Conservation (phyloP, 2,329 filamentous ascomycete species). For the Monilinia aucupariae region DNA sequence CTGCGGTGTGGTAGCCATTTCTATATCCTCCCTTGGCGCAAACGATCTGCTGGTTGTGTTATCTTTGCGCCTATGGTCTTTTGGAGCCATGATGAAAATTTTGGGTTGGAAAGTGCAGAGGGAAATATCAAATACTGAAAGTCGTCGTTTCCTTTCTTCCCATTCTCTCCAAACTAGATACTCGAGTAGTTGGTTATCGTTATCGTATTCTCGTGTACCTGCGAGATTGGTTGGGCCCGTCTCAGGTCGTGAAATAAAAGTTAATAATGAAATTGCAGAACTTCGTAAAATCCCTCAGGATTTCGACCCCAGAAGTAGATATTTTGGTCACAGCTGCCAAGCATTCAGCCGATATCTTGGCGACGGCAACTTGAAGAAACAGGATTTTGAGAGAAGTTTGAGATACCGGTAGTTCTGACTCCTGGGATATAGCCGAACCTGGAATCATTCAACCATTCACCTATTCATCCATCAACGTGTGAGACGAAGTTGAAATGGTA, state of each 20-base stretch:
- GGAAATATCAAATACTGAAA: not conserved
- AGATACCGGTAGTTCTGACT: not conserved
- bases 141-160: not conserved
- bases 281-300: not conserved
- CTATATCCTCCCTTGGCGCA: constrained; percentile 10
- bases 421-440: not conserved
- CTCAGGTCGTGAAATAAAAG: no score
- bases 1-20: constrained; percentile 13
- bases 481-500: no score
- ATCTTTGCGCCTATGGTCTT: not conserved
- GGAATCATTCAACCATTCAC: no score
- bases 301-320: not conserved
- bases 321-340: constrained; percentile 14
- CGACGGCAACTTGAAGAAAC: not conserved
- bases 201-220: not conserved
- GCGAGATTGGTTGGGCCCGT: not conserved
- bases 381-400: not conserved
- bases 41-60: not conserved
- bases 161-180: not conserved
- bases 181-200: no score
- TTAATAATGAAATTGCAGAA: no score
- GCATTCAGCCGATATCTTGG: constrained; percentile 11
- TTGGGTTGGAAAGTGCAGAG: not conserved
- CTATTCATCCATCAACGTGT: not conserved
- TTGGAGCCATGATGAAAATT: constrained; percentile 3